These are phyloP conservation scores for Salix caprea DNA, from an alignment of 345 rosid species.

Conservation along the genomic window DNA sequence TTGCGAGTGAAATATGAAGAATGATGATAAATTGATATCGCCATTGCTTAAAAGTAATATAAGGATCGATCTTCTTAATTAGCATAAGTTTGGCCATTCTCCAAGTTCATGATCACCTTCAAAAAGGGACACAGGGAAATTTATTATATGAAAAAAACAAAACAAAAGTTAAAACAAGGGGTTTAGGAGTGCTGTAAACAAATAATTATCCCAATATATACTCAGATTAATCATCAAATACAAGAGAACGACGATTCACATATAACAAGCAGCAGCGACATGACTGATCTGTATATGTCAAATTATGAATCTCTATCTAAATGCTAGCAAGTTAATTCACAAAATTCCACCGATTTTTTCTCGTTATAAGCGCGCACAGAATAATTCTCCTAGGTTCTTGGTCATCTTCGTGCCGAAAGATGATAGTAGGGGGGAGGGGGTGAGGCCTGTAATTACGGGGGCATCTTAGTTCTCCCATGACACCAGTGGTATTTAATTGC, in stretches of 20 bases:
- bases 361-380: too few relatives aligned
- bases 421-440: neutral
- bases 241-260: neutral
- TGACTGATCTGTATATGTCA: neutral
- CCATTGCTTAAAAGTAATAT: constrained; percentile 1
- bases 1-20: neutral
- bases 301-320: neutral
- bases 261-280: neutral
- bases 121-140: neutral
- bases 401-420: neutral
- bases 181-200: neutral
- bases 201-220: neutral
- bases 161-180: neutral
- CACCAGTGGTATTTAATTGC: constrained; percentile 7
- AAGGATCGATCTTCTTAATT: too few relatives aligned
- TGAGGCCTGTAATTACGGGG: constrained; percentile 7
- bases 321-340: neutral
- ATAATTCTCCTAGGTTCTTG: too few relatives aligned
- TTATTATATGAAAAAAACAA: too few relatives aligned
- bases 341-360: neutral
- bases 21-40: neutral
- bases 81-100: neutral
- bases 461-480: neutral
- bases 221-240: neutral
- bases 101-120: neutral